Percentiles rank a stretch among this genome's conserved stretches.
phyloP scores from a whole-genome alignment of 805 yeast species.

The Metschnikowia cerradonensis region DNA sequence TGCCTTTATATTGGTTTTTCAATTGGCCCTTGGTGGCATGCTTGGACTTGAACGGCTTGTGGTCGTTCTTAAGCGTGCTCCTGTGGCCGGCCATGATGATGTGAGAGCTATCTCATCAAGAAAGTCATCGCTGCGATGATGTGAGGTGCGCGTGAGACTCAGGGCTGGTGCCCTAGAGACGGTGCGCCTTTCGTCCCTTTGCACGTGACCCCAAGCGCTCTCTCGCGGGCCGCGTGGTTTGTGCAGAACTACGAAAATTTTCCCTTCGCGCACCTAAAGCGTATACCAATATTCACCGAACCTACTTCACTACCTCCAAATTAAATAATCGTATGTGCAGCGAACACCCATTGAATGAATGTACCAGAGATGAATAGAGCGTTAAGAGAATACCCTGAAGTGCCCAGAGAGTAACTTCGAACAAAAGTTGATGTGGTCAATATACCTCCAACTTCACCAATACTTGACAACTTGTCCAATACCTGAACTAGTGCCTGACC shows the following conservation, averaged over 20 bases:
- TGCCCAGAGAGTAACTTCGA: too few species aligned
- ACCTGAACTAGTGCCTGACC: too few species aligned
- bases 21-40: constrained; percentile 87
- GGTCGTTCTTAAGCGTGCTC: constrained; percentile 74
- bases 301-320: constrained; percentile 10
- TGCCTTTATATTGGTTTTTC: constrained; percentile 79
- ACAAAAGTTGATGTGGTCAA: too few species aligned
- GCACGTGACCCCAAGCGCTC: background rate
- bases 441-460: too few species aligned
- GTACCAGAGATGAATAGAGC: background rate
- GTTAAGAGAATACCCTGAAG: too few species aligned
- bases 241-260: constrained; percentile 12
- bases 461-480: too few species aligned
- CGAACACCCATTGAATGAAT: background rate
- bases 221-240: background rate
- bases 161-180: constrained; percentile 12
- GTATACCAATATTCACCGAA: background rate
- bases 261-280: constrained; percentile 12
- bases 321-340: constrained; percentile 7
- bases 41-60: constrained; percentile 86
- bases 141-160: constrained; percentile 5
- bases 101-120: background rate
- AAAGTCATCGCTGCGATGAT: constrained; percentile 1
- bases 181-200: background rate
- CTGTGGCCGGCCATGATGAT: constrained; percentile 72